phyloP scores from a whole-genome alignment of 1,284 basidiomycete genomes.

The Boletus semigastroideus region DNA sequence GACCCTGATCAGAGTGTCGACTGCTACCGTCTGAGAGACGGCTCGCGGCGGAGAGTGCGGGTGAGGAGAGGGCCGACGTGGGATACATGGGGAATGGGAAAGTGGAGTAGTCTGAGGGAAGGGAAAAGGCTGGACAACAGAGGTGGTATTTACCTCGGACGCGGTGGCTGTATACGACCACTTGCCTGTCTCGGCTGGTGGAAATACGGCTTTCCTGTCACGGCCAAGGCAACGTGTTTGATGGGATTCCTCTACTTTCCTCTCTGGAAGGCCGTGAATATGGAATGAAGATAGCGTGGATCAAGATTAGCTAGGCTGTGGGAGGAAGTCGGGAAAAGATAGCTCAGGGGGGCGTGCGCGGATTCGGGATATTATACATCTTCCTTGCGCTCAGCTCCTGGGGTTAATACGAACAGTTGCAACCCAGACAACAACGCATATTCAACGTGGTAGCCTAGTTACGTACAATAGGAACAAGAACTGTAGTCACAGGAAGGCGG shows the following conservation, averaged over 20 bases:
- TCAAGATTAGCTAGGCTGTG: slow-evolving; percentile 33
- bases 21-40: slow-evolving; percentile 36
- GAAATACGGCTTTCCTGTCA: slow-evolving; percentile 31
- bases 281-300: slow-evolving; percentile 32
- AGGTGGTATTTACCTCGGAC: slow-evolving; percentile 34
- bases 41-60: slow-evolving; percentile 32
- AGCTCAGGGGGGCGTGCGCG: slow-evolving; percentile 16
- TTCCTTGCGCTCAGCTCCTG: slow-evolving; percentile 2
- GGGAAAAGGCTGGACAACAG: slow-evolving; percentile 8
- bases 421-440: slow-evolving; percentile 20
- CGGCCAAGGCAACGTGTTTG: slow-evolving; percentile 34
- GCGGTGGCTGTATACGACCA: slow-evolving; percentile 34
- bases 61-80: slow-evolving; percentile 30
- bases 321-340: slow-evolving; percentile 12
- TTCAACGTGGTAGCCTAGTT: slow-evolving; percentile 29
- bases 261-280: slow-evolving; percentile 29
- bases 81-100: slow-evolving; percentile 25
- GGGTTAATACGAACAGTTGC: slow-evolving; percentile 4
- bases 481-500: neutral
- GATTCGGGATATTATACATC: slow-evolving; percentile 17
- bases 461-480: slow-evolving; percentile 23
- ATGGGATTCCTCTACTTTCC: slow-evolving; percentile 23
- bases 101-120: slow-evolving; percentile 11
- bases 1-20: slow-evolving; percentile 32
- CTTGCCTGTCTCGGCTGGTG: slow-evolving; percentile 31